Evolutionary conservation across 768 basidiomycete genomes (phyloP).

Genomic region (Lactarius hengduanensis): DNA sequence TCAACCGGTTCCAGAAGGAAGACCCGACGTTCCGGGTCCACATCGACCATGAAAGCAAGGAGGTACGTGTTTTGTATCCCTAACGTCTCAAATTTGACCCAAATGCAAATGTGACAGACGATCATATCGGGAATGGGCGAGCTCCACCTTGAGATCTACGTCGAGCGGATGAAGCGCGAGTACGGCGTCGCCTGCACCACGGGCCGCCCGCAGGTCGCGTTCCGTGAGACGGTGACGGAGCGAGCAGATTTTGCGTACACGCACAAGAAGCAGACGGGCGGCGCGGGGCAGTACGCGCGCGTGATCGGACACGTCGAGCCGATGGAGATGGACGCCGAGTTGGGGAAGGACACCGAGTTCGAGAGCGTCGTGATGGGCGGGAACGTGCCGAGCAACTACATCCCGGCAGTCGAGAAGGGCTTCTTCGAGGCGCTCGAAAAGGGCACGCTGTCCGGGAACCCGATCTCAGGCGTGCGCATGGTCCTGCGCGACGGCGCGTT

Average conservation of each 20-base stretch:
- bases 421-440: constrained; percentile 94
- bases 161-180: constrained; percentile 97
- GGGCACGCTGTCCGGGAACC: constrained; percentile 85
- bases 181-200: constrained; percentile 92
- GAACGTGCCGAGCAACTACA: constrained; percentile 86
- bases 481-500: constrained; percentile 89
- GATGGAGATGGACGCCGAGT: constrained; percentile 70
- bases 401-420: constrained; percentile 96
- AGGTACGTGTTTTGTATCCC: constrained; percentile 48
- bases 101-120: constrained; percentile 59
- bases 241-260: constrained; percentile 83
- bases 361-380: constrained; percentile 89
- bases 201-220: constrained; percentile 95
- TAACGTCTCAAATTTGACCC: constrained; percentile 7
- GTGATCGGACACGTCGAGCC: constrained; percentile 91
- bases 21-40: constrained; percentile 99
- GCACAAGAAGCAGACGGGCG: constrained; percentile 98
- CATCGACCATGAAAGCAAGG: constrained; percentile 89
- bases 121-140: constrained; percentile 99
- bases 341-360: constrained; percentile 81
- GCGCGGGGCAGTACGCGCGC: constrained; percentile 94
- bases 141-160: constrained; percentile 97
- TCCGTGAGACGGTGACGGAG: constrained; percentile 90
- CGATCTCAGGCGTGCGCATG: constrained; percentile 80
- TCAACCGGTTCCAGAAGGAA: constrained; percentile 97